phyloP scores from a whole-genome alignment of 306 rosid genomes.

The Ormosia semicastrata region DNA sequence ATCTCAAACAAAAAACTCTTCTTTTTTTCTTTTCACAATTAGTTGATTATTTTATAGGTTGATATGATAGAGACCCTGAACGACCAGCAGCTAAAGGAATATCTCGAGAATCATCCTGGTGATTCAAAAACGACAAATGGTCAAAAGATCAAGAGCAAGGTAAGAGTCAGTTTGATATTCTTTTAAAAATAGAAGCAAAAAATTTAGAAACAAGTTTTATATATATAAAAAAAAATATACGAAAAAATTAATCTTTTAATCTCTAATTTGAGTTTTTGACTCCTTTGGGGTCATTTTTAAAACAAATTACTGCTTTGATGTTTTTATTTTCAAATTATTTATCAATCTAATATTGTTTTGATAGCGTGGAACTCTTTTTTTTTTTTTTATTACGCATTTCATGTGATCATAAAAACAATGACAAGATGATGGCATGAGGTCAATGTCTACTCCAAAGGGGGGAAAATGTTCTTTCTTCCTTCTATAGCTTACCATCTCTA shows the following conservation, averaged over 20 bases:
- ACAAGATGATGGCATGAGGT: no score
- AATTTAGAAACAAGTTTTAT: not conserved
- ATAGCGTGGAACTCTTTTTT: no score
- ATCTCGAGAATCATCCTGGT: slow-evolving; percentile 8
- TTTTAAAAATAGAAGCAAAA: not conserved
- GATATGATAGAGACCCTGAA: slow-evolving; percentile 31
- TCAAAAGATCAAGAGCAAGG: slow-evolving; percentile 24
- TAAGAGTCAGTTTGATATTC: not conserved
- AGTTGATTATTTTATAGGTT: slow-evolving; percentile 14
- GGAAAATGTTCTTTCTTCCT: no score
- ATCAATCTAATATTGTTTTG: no score
- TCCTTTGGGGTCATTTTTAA: not conserved
- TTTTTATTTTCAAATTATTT: no score
- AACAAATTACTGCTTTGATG: no score
- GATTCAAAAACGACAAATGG: not conserved
- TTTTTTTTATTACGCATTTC: no score
- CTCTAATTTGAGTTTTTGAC: not conserved
- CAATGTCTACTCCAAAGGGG: no score
- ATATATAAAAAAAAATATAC: not conserved
- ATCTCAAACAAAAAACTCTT: not conserved
- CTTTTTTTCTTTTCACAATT: not conserved
- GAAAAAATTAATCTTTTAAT: not conserved
- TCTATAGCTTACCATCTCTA: no score
- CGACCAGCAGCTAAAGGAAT: slow-evolving; percentile 19
- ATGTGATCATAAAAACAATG: no score